Evolutionary conservation across 1,284 basidiomycete species (phyloP), one percentile per base, ranked within the genome.

Genomic region (Pterula multifida): DNA sequence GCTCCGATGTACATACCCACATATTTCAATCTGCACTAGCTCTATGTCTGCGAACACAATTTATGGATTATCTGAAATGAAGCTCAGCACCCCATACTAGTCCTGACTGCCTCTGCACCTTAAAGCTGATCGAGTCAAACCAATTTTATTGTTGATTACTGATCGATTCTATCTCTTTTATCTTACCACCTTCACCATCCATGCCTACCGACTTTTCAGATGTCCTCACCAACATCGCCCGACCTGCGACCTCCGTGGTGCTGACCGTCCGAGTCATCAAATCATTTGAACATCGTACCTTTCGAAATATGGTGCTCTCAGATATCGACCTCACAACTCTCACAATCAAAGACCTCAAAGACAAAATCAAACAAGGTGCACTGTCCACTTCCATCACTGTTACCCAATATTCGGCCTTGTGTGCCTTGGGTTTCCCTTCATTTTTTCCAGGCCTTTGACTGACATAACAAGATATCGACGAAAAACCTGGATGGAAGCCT

Each of bases 191-290:
- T 21, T 36, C 47, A 26, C 36, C 44, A 35, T 26, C 50, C 45
- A 71, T 68, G 67, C 61, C 64, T 19, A 63, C 65, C 52, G 69
- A 65, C 58, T 68, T 73, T 52, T 71, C 75, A 48, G 77, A 78
- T 55, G 65, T 70, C 19, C 71, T 81, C 45, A 84, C 83, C 47
- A 91, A 85, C 66, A 68, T 74, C 39, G 69, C 78, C 19, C 69
- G 74, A 2, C 86, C 90, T 2, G 74, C 72, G 55, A 84, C 84
- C 3, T 73, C 79, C 51, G 86, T 88, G 17, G 88, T 87, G 4
- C 70, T 95, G 53, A 95, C 92, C n/a, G 64, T 98, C 42, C 82
- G 95, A 26, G 77, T 98, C 56, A 91, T 98, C 71, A 98, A 98
- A 64, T 92, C 86, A 36, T 96, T 98, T 63, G 84, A 85, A 61